Base-by-base conservation (phyloP, 2,329 filamentous ascomycete species). In the Cadophora sp. region DNA sequence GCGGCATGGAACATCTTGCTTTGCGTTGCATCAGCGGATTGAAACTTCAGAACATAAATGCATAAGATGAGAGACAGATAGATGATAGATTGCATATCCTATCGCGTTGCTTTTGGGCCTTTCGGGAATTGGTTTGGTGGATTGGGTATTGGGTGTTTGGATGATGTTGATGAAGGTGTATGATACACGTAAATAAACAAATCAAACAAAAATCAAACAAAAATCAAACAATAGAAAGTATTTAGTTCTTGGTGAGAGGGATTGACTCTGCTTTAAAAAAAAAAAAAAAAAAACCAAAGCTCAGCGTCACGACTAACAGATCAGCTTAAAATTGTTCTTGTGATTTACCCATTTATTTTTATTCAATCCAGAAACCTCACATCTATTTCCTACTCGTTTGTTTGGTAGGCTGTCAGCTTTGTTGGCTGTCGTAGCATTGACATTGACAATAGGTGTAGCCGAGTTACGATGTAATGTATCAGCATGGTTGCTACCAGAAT, bases 61-160 rank as follows among this genome's bases (percentile, higher is more conserved):
- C 55, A 53, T 53, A 39, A 58, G 36, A 41, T 58, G 55, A 58
- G 55, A 41, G 55, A 58, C 36, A 13, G 51, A 36, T 58, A 41
- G 33, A 58, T 58, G 5, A 39, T 41, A 41, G 55, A 56, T 39
- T 39, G 53, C 33, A 41, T 39, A n/a, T 41, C 36, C 16, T 41
- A 14, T 39, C n/a, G 20, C 11, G 33, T 58, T 39, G n/a, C 6
- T 43, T 18, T 43, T 14, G n/a, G 8, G n/a, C 6, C 3, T 22
- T 48, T 48, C 1, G 9, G n/a, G 24, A 2, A 20, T 6, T n/a
- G n/a, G 20, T 13, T 48, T 22, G n/a, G n/a, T 45, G 14, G 43
- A 8, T 48, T 48, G 45, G 45, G 7, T 11, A 13, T 22, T 48
- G 45, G 45, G 13, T 9, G n/a, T 7, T 6, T 2, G 43, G 14